Base-by-base conservation (phyloP, 257 asterid genomes). In the Forsythia viridissima region DNA sequence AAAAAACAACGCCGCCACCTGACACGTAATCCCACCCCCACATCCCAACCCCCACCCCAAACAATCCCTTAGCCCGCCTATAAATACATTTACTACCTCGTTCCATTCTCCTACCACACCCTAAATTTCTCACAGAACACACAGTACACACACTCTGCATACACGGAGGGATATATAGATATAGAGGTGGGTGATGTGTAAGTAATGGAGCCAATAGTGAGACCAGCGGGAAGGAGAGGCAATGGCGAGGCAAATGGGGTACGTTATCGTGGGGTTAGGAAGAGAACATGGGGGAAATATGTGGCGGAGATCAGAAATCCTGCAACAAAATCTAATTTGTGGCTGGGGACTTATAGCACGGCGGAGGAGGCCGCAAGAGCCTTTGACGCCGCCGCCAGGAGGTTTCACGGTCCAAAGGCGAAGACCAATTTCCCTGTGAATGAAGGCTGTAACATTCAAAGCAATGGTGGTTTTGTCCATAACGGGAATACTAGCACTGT, bases 281-380 rank as follows among this genome's bases (percentile, higher is more conserved):
- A 69, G 80, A 70, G 84, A 77, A 79, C 77, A 0, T 71, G 74
- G 77, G 84, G 77, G 1, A 70, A 80, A 12, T 80, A 70, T 61
- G 84, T 80, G 69, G 84, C 84, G 8, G 84, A 80, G 73, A 80
- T 80, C 15, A 70, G 80, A 76, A 80, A 75, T 71, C 84, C 74
- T 4, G 74, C 73, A 13, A 80, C 76, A 61, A 80, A 76, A 24
- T 44, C 80, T 59, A 13, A 55, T 30, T 1, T 57, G 30, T 57
- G 77, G 84, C 44, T 80, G 4, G 84, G 80, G 8, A 80, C 84
- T 13, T 76, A 75, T 61, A 72, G 70, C 18, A 80, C 77, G 16
- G 84, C 80, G 30, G 84, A 70, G 34, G 80, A 80, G 8, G 80
- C 84, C 11, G 84, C 84, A 0, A 70, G 20, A 65, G 77, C 80